Evolutionary conservation across 169 alveolate genomes (phyloP).

Genomic region (Eimeria acervulina): DNA sequence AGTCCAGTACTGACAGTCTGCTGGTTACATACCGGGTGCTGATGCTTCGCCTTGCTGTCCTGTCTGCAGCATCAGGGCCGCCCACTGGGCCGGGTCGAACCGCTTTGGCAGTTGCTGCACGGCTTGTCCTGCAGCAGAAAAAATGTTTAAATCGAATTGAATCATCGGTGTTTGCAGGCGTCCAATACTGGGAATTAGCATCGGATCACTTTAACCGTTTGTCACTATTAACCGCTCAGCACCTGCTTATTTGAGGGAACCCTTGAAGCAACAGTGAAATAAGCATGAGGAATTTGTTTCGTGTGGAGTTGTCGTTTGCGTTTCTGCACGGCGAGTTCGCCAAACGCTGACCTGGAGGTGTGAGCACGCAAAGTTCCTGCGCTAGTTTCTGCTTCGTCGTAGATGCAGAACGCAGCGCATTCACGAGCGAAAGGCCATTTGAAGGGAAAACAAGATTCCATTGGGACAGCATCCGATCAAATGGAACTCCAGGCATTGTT

Average conservation of each 20-base stretch:
- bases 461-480: constrained; percentile 33
- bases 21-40: constrained; percentile 1
- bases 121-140: constrained; percentile 11
- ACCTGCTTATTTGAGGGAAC: not conserved
- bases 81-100: constrained; percentile 62
- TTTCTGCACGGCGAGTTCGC: not conserved
- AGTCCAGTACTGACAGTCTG: not conserved
- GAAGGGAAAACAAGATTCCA: constrained; percentile 35
- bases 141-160: not conserved
- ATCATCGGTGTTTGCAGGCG: not conserved
- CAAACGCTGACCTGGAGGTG: constrained; percentile 24
- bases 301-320: not conserved
- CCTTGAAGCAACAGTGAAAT: not conserved
- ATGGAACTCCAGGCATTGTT: not conserved
- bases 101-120: constrained; percentile 9
- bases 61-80: constrained; percentile 38
- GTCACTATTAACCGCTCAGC: not conserved
- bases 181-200: not conserved
- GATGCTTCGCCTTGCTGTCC: constrained; percentile 14
- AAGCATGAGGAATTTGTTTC: not conserved
- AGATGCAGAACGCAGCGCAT: constrained; percentile 43
- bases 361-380: constrained; percentile 59
- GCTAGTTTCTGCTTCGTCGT: not conserved
- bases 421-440: constrained; percentile 53
- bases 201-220: not conserved